phyloP scores from a whole-genome alignment of 768 basidiomycete genomes.

The Cystofilobasidium macerans region DNA sequence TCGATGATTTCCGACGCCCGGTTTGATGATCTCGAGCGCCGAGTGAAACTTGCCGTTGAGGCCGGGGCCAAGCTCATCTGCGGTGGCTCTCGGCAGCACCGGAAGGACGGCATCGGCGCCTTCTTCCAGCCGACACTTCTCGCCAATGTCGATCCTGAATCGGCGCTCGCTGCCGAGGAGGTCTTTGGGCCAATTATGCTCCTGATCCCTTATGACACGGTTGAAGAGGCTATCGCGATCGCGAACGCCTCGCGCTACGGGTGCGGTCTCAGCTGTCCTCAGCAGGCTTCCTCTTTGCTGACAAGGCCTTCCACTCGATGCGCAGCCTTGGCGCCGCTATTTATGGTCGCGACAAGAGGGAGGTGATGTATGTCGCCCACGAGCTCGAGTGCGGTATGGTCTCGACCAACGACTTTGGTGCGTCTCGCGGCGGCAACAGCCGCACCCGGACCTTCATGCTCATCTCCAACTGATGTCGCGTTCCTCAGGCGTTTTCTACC shows the following conservation, averaged over 20 bases:
- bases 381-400: conserved; percentile 91
- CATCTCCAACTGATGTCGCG: too few species aligned
- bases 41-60: conserved; percentile 53
- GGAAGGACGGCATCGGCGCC: conserved; percentile 49
- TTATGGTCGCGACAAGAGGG: conserved; percentile 71
- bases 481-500: conserved; percentile 43
- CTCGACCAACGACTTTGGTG: conserved; percentile 88
- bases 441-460: too few species aligned
- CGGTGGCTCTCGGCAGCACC: conserved; percentile 53
- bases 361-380: conserved; percentile 69
- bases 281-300: too few species aligned
- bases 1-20: conserved; percentile 70
- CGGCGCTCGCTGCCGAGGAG: conserved; percentile 71
- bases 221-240: conserved; percentile 75
- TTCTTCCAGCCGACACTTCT: conserved; percentile 84
- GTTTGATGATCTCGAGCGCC: conserved; percentile 55
- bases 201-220: conserved; percentile 67
- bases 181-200: conserved; percentile 90
- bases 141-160: conserved; percentile 57
- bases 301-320: neutral
- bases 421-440: too few species aligned
- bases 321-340: conserved; percentile 75
- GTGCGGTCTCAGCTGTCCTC: too few species aligned
- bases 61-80: conserved; percentile 53
- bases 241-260: conserved; percentile 72